A percentile compares a stretch with the other conserved stretches of the same genome.
Evolutionary conservation across 148 eudicot genomes (phyloP).

Genomic region (Simmondsia chinensis): DNA sequence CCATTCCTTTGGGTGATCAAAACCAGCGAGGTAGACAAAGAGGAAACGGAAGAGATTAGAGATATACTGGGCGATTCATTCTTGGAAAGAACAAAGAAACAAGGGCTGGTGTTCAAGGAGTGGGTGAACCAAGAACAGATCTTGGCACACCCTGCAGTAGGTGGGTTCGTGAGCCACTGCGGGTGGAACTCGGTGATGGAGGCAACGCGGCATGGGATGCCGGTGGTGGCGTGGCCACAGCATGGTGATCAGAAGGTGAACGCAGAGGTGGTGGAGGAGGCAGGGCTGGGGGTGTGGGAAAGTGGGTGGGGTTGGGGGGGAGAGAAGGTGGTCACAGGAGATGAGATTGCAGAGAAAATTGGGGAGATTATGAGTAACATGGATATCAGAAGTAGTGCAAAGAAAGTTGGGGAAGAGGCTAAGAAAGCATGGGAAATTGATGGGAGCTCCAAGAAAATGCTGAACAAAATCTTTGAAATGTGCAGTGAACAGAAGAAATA

Average conservation of each 20-base stretch:
- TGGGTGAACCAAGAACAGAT: conserved; percentile 39
- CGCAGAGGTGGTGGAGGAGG: conserved; percentile 38
- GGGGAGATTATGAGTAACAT: conserved; percentile 30
- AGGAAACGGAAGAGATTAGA: conserved; percentile 16
- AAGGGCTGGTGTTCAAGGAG: conserved; percentile 24
- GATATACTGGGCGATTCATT: conserved; percentile 20
- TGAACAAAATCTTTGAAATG: conserved; percentile 10
- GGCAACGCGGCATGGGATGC: conserved; percentile 25
- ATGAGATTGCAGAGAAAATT: conserved; percentile 32
- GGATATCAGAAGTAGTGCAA: conserved; percentile 19
- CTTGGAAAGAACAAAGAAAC: conserved; percentile 8
- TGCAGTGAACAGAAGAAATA: not conserved
- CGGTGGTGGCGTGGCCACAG: conserved; percentile 41
- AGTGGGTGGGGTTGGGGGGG: conserved; percentile 41
- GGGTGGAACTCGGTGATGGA: conserved; percentile 63
- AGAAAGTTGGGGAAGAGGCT: conserved; percentile 27
- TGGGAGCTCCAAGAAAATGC: conserved; percentile 22
- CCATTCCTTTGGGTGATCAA: conserved; percentile 45
- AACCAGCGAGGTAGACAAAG: conserved; percentile 26
- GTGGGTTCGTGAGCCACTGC: conserved; percentile 49
- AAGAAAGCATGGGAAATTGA: conserved; percentile 13
- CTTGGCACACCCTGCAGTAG: conserved; percentile 24
- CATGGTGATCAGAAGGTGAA: conserved; percentile 52
- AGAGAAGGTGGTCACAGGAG: conserved; percentile 17
- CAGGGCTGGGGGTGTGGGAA: conserved; percentile 44